A percentile compares a stretch with the other conserved stretches of the same genome.
Conservation (phyloP, 2,329 filamentous ascomycete species). For the Basipetospora sp. region DNA sequence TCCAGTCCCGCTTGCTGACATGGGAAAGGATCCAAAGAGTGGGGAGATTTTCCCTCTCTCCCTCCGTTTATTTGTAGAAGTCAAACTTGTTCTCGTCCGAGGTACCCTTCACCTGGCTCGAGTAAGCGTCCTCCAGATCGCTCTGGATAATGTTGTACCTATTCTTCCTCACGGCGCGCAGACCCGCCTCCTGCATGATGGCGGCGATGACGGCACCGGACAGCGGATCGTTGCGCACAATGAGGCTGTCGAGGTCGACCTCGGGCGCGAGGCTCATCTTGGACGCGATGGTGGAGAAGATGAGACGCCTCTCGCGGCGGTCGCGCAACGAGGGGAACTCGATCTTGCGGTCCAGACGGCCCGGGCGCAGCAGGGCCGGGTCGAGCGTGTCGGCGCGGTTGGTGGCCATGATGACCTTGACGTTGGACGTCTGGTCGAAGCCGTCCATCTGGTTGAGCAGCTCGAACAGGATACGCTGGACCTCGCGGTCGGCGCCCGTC, state of each 20-base stretch:
- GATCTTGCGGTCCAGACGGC: conserved; percentile 93
- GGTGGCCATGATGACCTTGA: conserved; percentile 99
- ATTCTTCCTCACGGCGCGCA: conserved; percentile 91
- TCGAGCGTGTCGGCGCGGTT: conserved; percentile 96
- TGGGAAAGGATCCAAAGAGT: conserved; percentile 1
- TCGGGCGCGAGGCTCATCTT: conserved; percentile 97
- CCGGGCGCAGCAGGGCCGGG: conserved; percentile 82
- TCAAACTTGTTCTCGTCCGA: conserved; percentile 63
- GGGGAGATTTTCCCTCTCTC: neutral
- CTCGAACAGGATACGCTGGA: conserved; percentile 94
- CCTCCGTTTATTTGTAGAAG: conserved; percentile 60
- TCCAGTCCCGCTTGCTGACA: neutral
- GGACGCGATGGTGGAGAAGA: conserved; percentile 89
- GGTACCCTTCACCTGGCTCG: conserved; percentile 79
- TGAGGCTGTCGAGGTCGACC: conserved; percentile 88
- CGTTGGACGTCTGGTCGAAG: conserved; percentile 96
- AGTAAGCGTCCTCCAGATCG: conserved; percentile 93
- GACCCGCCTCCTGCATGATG: conserved; percentile 96
- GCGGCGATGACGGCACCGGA: conserved; percentile 93
- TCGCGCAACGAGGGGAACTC: conserved; percentile 94
- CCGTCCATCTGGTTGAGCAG: conserved; percentile 99
- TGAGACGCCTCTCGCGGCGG: conserved; percentile 83
- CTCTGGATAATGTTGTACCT: conserved; percentile 97
- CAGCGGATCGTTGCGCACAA: conserved; percentile 89
- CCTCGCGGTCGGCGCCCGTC: conserved; percentile 92